Conservation (phyloP, 768 basidiomycete genomes). For the Phanerochaete sordida region DNA sequence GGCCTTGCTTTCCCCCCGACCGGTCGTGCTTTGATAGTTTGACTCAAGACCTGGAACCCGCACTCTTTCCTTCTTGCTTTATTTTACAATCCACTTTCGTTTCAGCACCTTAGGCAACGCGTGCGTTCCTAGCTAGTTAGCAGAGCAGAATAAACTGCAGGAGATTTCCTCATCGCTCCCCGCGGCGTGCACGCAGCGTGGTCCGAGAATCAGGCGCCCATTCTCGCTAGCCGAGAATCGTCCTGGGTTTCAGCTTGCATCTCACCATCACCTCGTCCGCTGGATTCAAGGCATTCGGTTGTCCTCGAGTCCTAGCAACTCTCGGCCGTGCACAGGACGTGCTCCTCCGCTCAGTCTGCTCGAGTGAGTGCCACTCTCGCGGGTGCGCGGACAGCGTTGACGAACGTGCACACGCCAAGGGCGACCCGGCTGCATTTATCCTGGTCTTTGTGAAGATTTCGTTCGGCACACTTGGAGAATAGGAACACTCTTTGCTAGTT, state of each 20-base stretch:
- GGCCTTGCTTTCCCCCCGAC: not conserved
- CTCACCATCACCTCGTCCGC: not conserved
- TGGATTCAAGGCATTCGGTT: not conserved
- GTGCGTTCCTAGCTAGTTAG: constrained; percentile 1
- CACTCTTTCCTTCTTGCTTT: not conserved
- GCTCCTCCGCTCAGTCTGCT: not conserved
- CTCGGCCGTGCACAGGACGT: not conserved
- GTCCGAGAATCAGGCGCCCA: too few relatives aligned
- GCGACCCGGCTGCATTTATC: not conserved
- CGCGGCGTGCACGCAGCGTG: not conserved
- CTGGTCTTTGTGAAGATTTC: not conserved
- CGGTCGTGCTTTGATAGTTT: constrained; percentile 3
- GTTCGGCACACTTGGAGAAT: not conserved
- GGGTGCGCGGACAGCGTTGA: not conserved
- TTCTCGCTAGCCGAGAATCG: not conserved
- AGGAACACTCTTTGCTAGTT: not conserved
- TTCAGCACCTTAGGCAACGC: constrained; percentile 2
- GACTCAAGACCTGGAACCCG: not conserved
- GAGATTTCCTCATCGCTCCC: not conserved
- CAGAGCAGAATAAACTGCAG: constrained; percentile 2
- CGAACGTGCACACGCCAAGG: not conserved
- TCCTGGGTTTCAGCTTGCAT: not conserved
- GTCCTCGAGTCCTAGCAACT: not conserved
- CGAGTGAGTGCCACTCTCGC: not conserved
- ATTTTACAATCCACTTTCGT: not conserved